Conservation (phyloP, 2,329 filamentous ascomycete species). For the Diplodia scrobiculata region DNA sequence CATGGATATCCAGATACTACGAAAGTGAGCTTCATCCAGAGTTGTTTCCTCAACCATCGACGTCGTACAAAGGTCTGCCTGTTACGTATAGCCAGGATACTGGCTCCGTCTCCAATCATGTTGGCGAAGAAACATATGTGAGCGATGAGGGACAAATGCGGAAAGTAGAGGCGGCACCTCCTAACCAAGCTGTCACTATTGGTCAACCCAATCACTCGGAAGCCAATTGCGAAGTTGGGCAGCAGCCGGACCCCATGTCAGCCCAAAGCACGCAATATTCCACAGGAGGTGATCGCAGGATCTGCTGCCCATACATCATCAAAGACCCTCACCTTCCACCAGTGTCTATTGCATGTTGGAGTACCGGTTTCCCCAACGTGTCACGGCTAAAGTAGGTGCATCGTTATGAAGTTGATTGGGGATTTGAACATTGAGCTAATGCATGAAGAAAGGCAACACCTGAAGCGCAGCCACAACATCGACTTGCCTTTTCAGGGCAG, state of each 20-base stretch:
- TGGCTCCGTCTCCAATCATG: too few species aligned
- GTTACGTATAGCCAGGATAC: not conserved
- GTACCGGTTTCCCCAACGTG: not conserved
- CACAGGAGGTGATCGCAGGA: not conserved
- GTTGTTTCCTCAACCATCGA: not conserved
- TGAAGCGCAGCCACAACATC: not conserved
- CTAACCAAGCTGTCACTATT: not conserved
- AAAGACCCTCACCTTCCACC: not conserved
- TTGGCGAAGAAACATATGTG: not conserved
- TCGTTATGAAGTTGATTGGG: not conserved
- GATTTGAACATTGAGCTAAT: not conserved
- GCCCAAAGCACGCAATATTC: not conserved
- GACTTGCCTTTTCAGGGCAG: not conserved
- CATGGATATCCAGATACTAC: not conserved
- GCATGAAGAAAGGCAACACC: not conserved
- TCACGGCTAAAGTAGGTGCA: not conserved
- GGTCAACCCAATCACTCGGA: not conserved
- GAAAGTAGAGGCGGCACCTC: not conserved
- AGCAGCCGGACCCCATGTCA: not conserved
- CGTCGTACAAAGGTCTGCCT: not conserved
- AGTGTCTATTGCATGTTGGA: not conserved
- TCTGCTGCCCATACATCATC: not conserved
- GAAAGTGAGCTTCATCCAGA: not conserved
- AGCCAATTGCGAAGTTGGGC: not conserved
- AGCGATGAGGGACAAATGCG: not conserved